Conservation (phyloP, 139 green algal genomes). For the Penium margaritaceum region DNA sequence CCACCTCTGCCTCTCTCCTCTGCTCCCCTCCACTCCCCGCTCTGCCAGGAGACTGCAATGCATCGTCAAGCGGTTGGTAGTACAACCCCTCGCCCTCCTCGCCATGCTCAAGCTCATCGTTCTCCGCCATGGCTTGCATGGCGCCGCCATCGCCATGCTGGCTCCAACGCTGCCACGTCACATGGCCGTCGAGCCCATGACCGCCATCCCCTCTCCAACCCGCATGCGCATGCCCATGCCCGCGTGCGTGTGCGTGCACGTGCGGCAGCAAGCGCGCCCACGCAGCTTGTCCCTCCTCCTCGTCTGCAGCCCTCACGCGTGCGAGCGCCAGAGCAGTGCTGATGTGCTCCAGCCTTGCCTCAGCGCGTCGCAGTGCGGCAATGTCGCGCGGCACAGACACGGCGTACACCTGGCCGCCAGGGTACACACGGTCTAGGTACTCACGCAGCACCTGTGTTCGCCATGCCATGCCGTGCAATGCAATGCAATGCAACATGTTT, state of each 20-base stretch:
- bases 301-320: background rate
- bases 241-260: background rate
- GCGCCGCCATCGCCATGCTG: too few species aligned
- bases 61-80: too few species aligned
- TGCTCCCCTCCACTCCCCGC: background rate
- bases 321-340: background rate
- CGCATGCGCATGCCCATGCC: background rate
- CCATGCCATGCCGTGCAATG: background rate
- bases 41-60: too few species aligned
- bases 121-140: too few species aligned
- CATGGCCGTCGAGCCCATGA: too few species aligned
- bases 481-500: background rate
- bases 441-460: constrained; percentile 4
- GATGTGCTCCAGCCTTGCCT: background rate
- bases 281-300: background rate
- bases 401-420: constrained; percentile 26
- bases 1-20: background rate
- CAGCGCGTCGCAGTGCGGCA: background rate
- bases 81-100: too few species aligned
- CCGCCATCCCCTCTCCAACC: background rate
- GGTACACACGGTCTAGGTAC: constrained; percentile 38
- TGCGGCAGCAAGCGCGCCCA: background rate
- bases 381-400: constrained; percentile 31
- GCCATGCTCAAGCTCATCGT: too few species aligned
- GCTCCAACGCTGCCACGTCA: too few species aligned